Conservation (phyloP, 2,329 filamentous ascomycete genomes). For the Polychaeton citri region DNA sequence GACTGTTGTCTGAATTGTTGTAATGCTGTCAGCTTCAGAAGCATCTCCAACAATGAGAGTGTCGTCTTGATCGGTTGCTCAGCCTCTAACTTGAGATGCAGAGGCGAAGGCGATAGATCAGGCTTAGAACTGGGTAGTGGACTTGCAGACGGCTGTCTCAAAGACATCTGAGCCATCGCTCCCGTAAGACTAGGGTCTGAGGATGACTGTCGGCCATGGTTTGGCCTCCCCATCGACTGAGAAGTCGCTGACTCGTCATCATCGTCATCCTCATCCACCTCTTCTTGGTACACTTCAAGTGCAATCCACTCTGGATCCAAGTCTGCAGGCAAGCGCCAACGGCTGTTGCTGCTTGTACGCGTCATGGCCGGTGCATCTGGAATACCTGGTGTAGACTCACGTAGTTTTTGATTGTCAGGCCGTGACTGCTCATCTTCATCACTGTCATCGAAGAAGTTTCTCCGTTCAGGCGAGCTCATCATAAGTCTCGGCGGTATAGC, state of each 20-base stretch:
- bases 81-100: conserved; percentile 13
- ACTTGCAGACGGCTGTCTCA: conserved; percentile 17
- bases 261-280: conserved; percentile 37
- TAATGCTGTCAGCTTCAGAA: conserved; percentile 71
- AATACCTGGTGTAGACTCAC: conserved; percentile 23
- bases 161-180: conserved; percentile 34
- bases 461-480: conserved; percentile 22
- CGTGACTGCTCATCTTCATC: conserved; percentile 29
- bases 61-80: conserved; percentile 44
- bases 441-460: conserved; percentile 1
- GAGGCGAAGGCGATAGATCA: conserved; percentile 1
- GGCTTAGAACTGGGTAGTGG: conserved; percentile 6
- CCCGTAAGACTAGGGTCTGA: conserved; percentile 28
- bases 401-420: conserved; percentile 30
- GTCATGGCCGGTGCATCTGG: conserved; percentile 1
- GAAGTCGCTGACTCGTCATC: conserved; percentile 22
- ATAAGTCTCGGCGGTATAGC: conserved; percentile 49
- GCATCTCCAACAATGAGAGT: conserved; percentile 73
- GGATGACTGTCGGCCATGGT: conserved; percentile 14
- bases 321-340: conserved; percentile 55
- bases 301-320: conserved; percentile 86
- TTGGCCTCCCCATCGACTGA: conserved; percentile 6
- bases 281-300: conserved; percentile 66
- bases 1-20: conserved; percentile 87
- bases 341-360: conserved; percentile 9